Conservation (phyloP, 2,329 filamentous ascomycete genomes). For the Septoria linicola region DNA sequence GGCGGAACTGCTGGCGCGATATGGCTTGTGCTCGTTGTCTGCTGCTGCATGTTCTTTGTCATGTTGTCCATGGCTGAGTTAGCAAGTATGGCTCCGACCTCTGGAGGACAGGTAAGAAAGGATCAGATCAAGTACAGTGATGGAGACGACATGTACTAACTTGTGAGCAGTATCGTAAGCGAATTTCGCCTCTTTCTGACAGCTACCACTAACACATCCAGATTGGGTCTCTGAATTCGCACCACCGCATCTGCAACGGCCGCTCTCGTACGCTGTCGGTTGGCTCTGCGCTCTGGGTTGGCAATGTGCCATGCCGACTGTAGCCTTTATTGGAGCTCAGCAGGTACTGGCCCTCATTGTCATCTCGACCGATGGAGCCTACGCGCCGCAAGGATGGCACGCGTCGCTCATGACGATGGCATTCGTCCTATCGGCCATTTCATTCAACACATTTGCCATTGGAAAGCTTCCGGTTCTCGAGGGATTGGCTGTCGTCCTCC, state of each 20-base stretch:
- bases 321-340: constrained; percentile 31
- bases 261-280: constrained; percentile 55
- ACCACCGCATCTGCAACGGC: constrained; percentile 54
- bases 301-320: constrained; percentile 33
- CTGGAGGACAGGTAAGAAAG: constrained; percentile 54
- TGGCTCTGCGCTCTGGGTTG: constrained; percentile 36
- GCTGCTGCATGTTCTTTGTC: constrained; percentile 28
- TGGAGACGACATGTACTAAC: no score
- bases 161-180: constrained; percentile 28
- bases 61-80: constrained; percentile 51
- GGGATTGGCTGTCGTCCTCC: constrained; percentile 31
- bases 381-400: constrained; percentile 29
- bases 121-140: no score
- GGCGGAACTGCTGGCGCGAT: constrained; percentile 56
- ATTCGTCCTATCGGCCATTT: constrained; percentile 28
- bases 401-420: constrained; percentile 29
- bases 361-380: constrained; percentile 25
- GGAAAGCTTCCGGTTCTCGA: constrained; percentile 34
- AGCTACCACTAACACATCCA: neutral
- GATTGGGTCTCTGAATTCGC: constrained; percentile 47
- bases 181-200: neutral
- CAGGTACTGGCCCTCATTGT: constrained; percentile 34
- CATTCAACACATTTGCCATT: constrained; percentile 35
- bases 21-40: constrained; percentile 44
- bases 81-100: constrained; percentile 56